Percentiles rank a stretch among this genome's conserved stretches.
Conservation (phyloP, 345 rosid genomes). For the Zanthoxylum bungeanum region DNA sequence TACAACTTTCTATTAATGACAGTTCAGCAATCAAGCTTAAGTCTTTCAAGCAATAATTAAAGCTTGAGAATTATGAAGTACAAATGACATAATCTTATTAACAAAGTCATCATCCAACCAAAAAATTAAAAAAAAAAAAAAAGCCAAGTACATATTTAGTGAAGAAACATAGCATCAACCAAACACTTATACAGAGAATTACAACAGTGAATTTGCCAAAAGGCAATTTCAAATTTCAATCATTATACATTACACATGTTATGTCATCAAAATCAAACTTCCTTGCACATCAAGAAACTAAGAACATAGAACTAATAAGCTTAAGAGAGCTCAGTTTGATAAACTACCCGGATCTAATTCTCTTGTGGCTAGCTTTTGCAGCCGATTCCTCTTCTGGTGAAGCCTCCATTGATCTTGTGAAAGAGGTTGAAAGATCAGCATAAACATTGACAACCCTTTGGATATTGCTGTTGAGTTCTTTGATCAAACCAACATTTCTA, state of each 20-base stretch:
- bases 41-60: constrained; percentile 23
- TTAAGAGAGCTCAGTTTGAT: constrained; percentile 6
- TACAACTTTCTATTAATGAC: constrained; percentile 22
- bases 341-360: constrained; percentile 66
- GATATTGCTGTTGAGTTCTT: constrained; percentile 85
- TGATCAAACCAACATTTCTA: constrained; percentile 74
- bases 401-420: constrained; percentile 56
- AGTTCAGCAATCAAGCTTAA: constrained; percentile 18
- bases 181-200: constrained; percentile 7
- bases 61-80: constrained; percentile 26
- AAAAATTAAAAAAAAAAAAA: too few relatives aligned
- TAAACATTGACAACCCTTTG: constrained; percentile 81
- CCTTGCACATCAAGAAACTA: constrained; percentile 30
- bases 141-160: neutral
- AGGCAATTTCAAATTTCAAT: constrained; percentile 26
- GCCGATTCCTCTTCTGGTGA: constrained; percentile 80
- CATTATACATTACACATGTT: neutral
- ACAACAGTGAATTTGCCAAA: constrained; percentile 19
- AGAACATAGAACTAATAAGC: constrained; percentile 19
- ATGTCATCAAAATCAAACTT: constrained; percentile 6
- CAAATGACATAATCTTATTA: constrained; percentile 20
- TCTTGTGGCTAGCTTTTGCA: constrained; percentile 68
- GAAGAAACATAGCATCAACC: neutral
- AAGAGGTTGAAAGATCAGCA: constrained; percentile 75
- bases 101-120: constrained; percentile 1